Base-by-base conservation (phyloP, 805 yeast genomes). In the Starmerella stigmatis region DNA sequence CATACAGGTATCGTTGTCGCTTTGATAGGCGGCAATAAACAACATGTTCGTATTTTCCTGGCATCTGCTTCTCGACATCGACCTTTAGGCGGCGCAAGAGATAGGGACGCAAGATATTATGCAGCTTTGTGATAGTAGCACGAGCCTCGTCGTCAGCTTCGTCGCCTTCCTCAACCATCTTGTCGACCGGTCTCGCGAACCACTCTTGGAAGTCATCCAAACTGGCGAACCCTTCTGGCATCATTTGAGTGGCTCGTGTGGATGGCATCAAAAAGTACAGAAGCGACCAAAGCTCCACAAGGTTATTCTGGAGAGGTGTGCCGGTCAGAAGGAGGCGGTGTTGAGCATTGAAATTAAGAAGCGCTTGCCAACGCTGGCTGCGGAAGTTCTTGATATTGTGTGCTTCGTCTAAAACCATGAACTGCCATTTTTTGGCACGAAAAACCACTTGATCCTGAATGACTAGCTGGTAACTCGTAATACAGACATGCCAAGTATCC, bases 11-110 rank as follows among this genome's bases (percentile, higher is more conserved):
- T 49, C 97, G 67, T 61, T 92, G 99, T 52, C 99, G 74, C 57
- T 92, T 86, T 1, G 96, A 86, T 36, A 92, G 66, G 22, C 94
- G 75, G 66, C 98, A 94, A 60, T 83, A 85, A 5, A 92, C 79
- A 47, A 92, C 79, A 62, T 92, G 99, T 61, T 92, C 99, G 62
- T 86, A 84, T 59, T 92, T 92, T 0, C 83, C 96, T 1, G 99
- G 99, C 98, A 92, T 92, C 64, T 92, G 98, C 59, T 89, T 86
- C 57, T 92, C 99, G 12, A 92, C 99, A 64, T 92, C 99, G 17
- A 84, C 86, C 61, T 92, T 92, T 59, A 92, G 72, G 53, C 99
- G 78, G 61, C 99, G 77, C 48, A 92, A 67, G 31, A 92, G 67
- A 58, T 89, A 92, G 0, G 99, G 99, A 52, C 98, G 75, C 54